phyloP scores from a whole-genome alignment of 306 rosid genomes.

The Cucumis melo region DNA sequence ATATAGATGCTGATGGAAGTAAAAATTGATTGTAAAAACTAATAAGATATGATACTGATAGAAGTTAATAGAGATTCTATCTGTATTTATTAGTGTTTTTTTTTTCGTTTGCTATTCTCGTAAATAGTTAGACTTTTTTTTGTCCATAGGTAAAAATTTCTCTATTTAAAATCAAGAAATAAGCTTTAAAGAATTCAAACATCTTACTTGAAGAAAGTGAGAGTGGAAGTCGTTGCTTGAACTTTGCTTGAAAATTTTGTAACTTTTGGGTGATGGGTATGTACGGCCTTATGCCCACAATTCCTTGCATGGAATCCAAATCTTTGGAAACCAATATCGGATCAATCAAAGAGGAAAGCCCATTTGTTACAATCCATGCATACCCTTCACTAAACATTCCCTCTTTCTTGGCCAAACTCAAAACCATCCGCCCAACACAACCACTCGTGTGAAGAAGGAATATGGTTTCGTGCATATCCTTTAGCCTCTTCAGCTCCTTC shows the following conservation, averaged over 20 bases:
- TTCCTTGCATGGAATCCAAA: constrained; percentile 28
- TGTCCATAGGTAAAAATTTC: no score
- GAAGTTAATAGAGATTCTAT: no score
- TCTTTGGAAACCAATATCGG: not conserved
- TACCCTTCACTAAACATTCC: constrained; percentile 13
- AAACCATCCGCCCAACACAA: constrained; percentile 10
- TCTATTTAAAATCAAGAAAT: no score
- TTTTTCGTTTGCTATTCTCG: no score
- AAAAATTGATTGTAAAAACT: no score
- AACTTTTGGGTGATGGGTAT: not conserved
- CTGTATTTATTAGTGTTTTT: no score
- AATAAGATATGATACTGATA: no score
- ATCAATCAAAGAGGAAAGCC: constrained; percentile 11
- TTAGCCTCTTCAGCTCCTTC: constrained; percentile 11
- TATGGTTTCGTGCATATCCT: not conserved
- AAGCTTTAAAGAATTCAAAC: no score
- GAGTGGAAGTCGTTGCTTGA: not conserved
- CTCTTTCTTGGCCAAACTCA: constrained; percentile 8
- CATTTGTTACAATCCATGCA: constrained; percentile 17
- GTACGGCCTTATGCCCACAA: constrained; percentile 22
- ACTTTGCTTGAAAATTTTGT: constrained; percentile 6
- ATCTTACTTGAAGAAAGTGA: not conserved
- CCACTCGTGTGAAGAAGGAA: constrained; percentile 26
- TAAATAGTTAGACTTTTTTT: no score
- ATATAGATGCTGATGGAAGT: no score